Evolutionary conservation across 2,329 filamentous ascomycete genomes (phyloP).

Genomic region (Xylaria polymorpha): DNA sequence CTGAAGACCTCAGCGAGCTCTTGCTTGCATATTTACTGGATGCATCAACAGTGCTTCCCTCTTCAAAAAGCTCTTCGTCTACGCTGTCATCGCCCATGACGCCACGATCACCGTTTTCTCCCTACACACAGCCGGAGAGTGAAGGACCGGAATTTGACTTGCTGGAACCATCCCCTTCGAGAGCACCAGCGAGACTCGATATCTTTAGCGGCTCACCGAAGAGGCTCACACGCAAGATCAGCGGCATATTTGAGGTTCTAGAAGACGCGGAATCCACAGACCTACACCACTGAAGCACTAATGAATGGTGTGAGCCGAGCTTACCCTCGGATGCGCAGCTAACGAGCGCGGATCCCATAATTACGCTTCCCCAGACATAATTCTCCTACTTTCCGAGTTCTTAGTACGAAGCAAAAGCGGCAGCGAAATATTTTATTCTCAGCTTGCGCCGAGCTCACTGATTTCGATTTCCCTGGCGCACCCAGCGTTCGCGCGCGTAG

Average conservation of each 20-base stretch:
- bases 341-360: neutral
- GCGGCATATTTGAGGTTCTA: constrained; percentile 46
- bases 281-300: constrained; percentile 11
- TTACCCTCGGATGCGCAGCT: neutral
- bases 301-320: neutral
- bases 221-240: constrained; percentile 41
- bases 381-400: neutral
- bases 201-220: constrained; percentile 38
- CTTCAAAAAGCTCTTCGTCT: constrained; percentile 30
- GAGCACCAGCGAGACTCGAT: constrained; percentile 19
- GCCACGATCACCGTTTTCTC: constrained; percentile 35
- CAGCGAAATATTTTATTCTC: too few relatives aligned
- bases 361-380: neutral
- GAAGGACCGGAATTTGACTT: constrained; percentile 39
- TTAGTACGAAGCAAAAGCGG: neutral
- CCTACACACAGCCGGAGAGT: constrained; percentile 23
- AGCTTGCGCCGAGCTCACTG: neutral
- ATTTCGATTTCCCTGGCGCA: neutral
- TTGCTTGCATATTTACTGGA: constrained; percentile 43
- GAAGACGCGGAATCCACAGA: constrained; percentile 28
- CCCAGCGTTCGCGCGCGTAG: neutral
- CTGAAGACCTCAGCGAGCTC: constrained; percentile 40
- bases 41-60: constrained; percentile 23
- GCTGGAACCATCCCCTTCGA: constrained; percentile 41
- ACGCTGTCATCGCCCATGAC: constrained; percentile 36